Evolutionary conservation across 352 stramenopile species (phyloP).

Genomic region (Globisporangium middletonii): DNA sequence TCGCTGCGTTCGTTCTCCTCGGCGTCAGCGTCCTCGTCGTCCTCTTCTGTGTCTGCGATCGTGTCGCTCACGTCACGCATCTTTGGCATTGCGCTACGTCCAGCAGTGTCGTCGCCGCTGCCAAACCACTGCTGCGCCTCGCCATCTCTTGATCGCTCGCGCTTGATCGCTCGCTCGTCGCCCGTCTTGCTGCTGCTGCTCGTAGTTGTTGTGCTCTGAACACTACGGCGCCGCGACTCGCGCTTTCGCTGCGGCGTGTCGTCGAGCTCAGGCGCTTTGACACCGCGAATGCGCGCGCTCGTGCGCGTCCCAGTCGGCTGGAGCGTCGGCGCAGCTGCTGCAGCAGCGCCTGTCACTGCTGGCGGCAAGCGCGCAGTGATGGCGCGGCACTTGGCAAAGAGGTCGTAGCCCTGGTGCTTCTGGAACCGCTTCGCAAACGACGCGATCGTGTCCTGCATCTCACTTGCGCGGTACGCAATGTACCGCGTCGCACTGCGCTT

Average conservation of each 20-base stretch:
- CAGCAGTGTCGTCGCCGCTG: slow-evolving; percentile 6
- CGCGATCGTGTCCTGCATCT: slow-evolving; percentile 88
- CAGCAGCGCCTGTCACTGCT: slow-evolving; percentile 10
- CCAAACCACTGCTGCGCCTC: slow-evolving; percentile 34
- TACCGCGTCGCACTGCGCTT: slow-evolving; percentile 62
- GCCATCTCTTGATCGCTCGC: background rate
- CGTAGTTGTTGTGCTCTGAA: too few species aligned
- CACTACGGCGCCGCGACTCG: slow-evolving; percentile 2
- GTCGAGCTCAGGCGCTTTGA: slow-evolving; percentile 36
- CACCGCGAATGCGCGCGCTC: slow-evolving; percentile 23
- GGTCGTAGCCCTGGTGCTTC: slow-evolving; percentile 80
- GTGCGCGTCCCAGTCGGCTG: slow-evolving; percentile 1
- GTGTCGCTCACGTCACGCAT: background rate
- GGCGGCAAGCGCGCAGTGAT: slow-evolving; percentile 51
- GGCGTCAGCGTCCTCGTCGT: background rate
- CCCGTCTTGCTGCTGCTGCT: slow-evolving; percentile 2
- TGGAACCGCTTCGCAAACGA: slow-evolving; percentile 86
- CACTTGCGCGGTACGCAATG: slow-evolving; percentile 73
- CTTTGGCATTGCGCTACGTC: background rate
- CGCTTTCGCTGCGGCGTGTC: slow-evolving; percentile 8
- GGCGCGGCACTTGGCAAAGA: slow-evolving; percentile 83
- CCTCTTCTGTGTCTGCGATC: slow-evolving; percentile 11
- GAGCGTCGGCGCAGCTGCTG: background rate
- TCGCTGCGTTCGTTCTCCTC: slow-evolving; percentile 8
- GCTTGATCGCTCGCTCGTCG: background rate